Conservation (phyloP, 2,329 filamentous ascomycete species). For the Ceratocystis huliohia region DNA sequence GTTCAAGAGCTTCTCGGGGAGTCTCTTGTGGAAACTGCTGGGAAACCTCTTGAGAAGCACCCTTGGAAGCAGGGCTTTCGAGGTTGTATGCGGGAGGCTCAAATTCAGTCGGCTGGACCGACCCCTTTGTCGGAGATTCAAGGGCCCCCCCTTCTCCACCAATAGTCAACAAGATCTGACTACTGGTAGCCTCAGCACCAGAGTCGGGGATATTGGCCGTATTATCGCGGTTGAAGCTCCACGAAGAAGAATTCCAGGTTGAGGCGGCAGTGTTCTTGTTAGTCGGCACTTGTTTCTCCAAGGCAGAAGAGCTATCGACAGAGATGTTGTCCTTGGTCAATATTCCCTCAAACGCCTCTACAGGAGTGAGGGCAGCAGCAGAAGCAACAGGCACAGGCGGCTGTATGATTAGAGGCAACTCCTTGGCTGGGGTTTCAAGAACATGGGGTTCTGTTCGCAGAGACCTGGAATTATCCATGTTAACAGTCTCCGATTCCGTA, state of each 20-base stretch:
- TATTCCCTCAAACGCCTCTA: background rate
- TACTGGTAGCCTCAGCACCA: background rate
- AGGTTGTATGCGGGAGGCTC: background rate
- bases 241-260: conserved; percentile 1
- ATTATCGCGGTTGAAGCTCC: conserved; percentile 5
- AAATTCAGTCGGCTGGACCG: background rate
- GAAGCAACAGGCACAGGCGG: background rate
- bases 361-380: background rate
- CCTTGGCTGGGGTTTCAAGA: background rate
- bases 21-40: no score
- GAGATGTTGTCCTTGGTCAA: background rate
- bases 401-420: background rate
- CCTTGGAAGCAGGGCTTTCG: background rate
- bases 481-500: background rate
- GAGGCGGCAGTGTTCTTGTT: background rate
- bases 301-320: background rate
- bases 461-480: background rate
- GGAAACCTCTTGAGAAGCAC: no score
- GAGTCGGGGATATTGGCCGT: background rate
- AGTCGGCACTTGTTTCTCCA: background rate
- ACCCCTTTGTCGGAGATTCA: background rate
- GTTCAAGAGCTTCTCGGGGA: no score
- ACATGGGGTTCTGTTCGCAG: background rate
- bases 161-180: background rate
- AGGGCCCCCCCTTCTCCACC: background rate